Base-by-base conservation (phyloP, 768 basidiomycete species). In the Leccinum aurantiacum region DNA sequence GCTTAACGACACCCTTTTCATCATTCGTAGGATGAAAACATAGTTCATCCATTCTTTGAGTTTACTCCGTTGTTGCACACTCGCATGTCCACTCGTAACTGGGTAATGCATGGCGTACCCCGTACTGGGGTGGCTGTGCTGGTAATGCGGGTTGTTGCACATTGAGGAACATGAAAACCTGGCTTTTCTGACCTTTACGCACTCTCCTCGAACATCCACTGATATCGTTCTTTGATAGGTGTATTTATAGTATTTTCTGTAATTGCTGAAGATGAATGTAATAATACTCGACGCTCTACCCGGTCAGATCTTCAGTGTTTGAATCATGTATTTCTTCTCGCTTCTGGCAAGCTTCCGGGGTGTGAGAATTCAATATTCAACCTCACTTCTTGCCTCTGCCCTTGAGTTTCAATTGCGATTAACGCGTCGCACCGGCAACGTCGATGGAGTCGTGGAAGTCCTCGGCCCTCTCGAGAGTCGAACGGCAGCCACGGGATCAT, bases 1-100 rank as follows among this genome's bases (percentile, higher is more conserved):
- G 44, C 27, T 48, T 22, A 15, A n/a, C 6, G 7, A 15, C 15
- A 27, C 11, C 5, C 49, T 35, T 58, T 3, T 0, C n/a, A 35
- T 24, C 58, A 17, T 29, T 54, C 50, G 44, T 58, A 76, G 73
- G 87, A 88, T 78, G 87, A 89, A 87, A 89, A 55, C 76, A 74
- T 83, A 89, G 87, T 88, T 89, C 82, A 89, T 89, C 88, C 88
- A 89, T 89, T 89, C 87, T 80, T 89, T 88, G 88, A 89, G 77
- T 74, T 73, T 76, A 61, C 77, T 75, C 71, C 71, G 63, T 70
- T 63, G 62, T 69, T 54, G 66, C 70, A 67, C 73, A 70, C 69
- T 67, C 66, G 59, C 65, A 64, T 55, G 63, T 68, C 74, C 78
- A 72, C 77, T 76, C 74, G 68, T 72, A 59, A 64, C 65, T 56